phyloP scores from a whole-genome alignment of 2,329 filamentous ascomycete species.

The Kalmusia sp. region DNA sequence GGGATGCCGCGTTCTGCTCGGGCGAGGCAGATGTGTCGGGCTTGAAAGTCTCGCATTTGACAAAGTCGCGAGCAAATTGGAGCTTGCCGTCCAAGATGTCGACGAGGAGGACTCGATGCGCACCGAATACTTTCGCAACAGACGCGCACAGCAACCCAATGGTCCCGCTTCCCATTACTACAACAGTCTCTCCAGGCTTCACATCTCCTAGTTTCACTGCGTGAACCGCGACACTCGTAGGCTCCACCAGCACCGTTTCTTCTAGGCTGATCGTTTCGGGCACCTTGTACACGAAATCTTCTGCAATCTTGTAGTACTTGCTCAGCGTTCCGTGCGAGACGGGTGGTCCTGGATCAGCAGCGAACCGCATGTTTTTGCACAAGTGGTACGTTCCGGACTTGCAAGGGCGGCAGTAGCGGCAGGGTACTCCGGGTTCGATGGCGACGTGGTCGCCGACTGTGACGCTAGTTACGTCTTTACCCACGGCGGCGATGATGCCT shows the following conservation, averaged over 20 bases:
- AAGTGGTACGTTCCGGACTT: slow-evolving; percentile 91
- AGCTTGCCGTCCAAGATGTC: slow-evolving; percentile 87
- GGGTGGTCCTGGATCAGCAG: slow-evolving; percentile 86
- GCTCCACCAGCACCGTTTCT: slow-evolving; percentile 87
- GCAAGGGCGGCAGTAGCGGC: slow-evolving; percentile 84
- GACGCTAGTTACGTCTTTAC: slow-evolving; percentile 76
- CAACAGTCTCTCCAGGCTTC: slow-evolving; percentile 80
- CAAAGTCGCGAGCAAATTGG: slow-evolving; percentile 79
- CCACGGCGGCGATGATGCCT: slow-evolving; percentile 77
- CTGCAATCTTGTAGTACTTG: slow-evolving; percentile 89
- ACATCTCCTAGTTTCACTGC: slow-evolving; percentile 82
- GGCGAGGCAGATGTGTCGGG: slow-evolving; percentile 63
- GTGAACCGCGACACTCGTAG: slow-evolving; percentile 84
- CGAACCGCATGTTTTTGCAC: slow-evolving; percentile 82
- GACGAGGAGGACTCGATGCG: slow-evolving; percentile 86
- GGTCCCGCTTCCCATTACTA: slow-evolving; percentile 89
- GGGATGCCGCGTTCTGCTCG: slow-evolving; percentile 69
- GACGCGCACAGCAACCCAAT: slow-evolving; percentile 85
- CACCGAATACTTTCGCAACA: slow-evolving; percentile 71
- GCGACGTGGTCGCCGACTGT: slow-evolving; percentile 87
- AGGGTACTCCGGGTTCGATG: slow-evolving; percentile 90
- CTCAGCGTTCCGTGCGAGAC: slow-evolving; percentile 71
- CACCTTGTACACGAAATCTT: slow-evolving; percentile 93
- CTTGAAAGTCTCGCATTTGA: slow-evolving; percentile 77
- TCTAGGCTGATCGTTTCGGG: slow-evolving; percentile 81